Evolutionary conservation across 2,329 filamentous ascomycete genomes (phyloP), one percentile per base, ranked within the genome.

Genomic region (Aspergillus neotritici): DNA sequence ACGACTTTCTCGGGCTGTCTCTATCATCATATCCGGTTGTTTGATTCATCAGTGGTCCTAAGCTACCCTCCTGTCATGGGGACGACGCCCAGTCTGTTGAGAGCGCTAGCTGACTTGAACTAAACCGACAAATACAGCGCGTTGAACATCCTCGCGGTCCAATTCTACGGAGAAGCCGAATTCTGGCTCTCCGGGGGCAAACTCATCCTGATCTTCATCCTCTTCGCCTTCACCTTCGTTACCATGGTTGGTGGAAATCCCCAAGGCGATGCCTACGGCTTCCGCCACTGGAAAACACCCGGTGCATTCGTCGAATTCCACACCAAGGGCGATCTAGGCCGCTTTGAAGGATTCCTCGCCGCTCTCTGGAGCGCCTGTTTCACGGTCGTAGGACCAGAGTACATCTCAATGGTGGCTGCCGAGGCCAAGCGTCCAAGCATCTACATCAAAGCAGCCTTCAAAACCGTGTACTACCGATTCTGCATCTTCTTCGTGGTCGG

Each of bases 231-330:
- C 66, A 89, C 87, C 10, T 86, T 93, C 56, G 74, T 93, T 50
- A 80, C 83, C 46, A 89, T 90, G 81, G 70, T 90, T 1, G 87
- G 87, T 5, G 87, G 84, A 4, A 90, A 89, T 52, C 87, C 87
- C 0, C 60, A 79, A 1, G 72, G 78, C 39, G 82, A 87, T 50
- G 71, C 76, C 0, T 85, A 86, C 47, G 85, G 85, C 0, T 89
- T 89, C 61, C 75, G 80, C 7, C 75, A 80, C 58, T 84, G 79
- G 68, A 63, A 59, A 17, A 47, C 69, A 12, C 84, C 84, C 0
- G 83, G 84, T 1, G 72, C 85, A 0, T 87, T 90, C 58, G 75
- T 76, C 6, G 75, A 82, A 49, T 75, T 83, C 35, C 78, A 83
- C 52, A 74, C 71, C 12, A 70, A 69, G 0, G 86, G 85, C 1